Conservation (phyloP, 192 early-diverging fungal species). For the Oehlia diaphana region DNA sequence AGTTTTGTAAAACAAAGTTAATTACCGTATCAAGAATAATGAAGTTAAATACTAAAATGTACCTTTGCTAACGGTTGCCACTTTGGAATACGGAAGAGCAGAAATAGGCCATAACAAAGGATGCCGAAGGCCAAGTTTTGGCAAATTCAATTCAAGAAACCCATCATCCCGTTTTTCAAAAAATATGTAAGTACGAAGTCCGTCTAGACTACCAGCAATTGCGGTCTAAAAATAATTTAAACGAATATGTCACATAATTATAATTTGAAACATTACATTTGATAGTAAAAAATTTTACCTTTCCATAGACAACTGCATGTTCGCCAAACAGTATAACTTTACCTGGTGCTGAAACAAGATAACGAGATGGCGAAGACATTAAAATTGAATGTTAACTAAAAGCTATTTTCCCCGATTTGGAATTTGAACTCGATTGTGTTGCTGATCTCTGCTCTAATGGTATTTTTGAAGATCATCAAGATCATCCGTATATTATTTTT, state of each 20-base stretch:
- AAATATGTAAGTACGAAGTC: constrained; percentile 70
- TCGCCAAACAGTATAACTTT: constrained; percentile 99
- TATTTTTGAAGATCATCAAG: no score
- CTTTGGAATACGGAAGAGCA: not conserved
- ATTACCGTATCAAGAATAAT: not conserved
- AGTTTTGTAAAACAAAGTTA: not conserved
- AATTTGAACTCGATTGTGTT: no score
- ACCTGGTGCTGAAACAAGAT: constrained; percentile 80
- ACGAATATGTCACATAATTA: not conserved
- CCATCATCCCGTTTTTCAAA: constrained; percentile 54
- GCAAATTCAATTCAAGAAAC: constrained; percentile 52
- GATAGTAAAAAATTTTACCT: constrained; percentile 44
- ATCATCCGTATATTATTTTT: no score
- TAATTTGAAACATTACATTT: not conserved
- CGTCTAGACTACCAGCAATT: constrained; percentile 74
- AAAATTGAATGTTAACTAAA: no score
- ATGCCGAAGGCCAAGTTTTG: constrained; percentile 58
- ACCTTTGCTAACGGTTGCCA: not conserved
- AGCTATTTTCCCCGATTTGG: no score
- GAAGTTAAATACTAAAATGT: not conserved
- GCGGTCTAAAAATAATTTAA: constrained; percentile 58
- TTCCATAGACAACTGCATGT: constrained; percentile 94
- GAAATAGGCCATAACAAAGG: constrained; percentile 37
- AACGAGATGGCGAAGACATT: constrained; percentile 6
- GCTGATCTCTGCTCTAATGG: no score